phyloP scores from a whole-genome alignment of 495 filamentous ascomycete species.

The Penicillium arizonense region DNA sequence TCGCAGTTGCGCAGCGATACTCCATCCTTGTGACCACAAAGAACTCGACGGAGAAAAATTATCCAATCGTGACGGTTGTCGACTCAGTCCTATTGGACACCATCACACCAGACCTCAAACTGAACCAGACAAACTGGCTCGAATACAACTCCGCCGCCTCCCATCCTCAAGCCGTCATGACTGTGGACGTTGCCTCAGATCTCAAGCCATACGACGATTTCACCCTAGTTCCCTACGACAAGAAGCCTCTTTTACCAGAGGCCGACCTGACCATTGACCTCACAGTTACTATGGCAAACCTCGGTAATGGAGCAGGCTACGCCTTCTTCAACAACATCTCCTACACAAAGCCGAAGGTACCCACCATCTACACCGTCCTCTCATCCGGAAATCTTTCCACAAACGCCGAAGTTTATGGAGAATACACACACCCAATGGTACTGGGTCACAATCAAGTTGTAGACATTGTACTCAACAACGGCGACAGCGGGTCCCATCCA shows the following conservation, averaged over 20 bases:
- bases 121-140: slow-evolving; percentile 78
- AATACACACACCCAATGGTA: slow-evolving; percentile 66
- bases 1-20: slow-evolving; percentile 70
- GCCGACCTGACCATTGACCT: slow-evolving; percentile 29
- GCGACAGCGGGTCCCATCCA: slow-evolving; percentile 70
- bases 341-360: slow-evolving; percentile 72
- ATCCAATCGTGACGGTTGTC: slow-evolving; percentile 53
- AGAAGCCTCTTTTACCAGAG: slow-evolving; percentile 15
- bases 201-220: slow-evolving; percentile 48
- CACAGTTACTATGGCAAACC: slow-evolving; percentile 49
- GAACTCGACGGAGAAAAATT: slow-evolving; percentile 63
- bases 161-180: slow-evolving; percentile 50
- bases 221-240: slow-evolving; percentile 47
- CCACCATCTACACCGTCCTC: slow-evolving; percentile 74
- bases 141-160: slow-evolving; percentile 61
- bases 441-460: slow-evolving; percentile 66
- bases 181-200: slow-evolving; percentile 43
- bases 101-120: slow-evolving; percentile 40
- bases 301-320: slow-evolving; percentile 35
- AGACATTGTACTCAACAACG: slow-evolving; percentile 80
- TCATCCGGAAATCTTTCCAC: slow-evolving; percentile 60
- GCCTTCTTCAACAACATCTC: slow-evolving; percentile 82
- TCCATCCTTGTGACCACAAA: slow-evolving; percentile 66
- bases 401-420: slow-evolving; percentile 69
- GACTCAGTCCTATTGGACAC: slow-evolving; percentile 33